A percentile compares a stretch with the other conserved stretches of the same genome.
phyloP scores from a whole-genome alignment of 1,284 basidiomycete species.

The Naganishia sp. region DNA sequence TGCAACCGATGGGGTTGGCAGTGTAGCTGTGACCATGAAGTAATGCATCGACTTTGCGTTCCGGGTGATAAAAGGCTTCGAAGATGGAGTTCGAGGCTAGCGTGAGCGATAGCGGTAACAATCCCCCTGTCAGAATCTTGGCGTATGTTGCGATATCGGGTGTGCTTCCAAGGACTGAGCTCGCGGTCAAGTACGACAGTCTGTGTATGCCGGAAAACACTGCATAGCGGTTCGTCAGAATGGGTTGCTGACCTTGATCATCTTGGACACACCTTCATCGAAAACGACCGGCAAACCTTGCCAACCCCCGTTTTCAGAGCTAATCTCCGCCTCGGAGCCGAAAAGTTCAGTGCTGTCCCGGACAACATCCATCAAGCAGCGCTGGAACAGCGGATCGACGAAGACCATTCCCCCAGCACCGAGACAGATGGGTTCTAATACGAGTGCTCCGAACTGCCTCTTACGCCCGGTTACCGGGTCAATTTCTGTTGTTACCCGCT shows the following conservation, averaged over 20 bases:
- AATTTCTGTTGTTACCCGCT: constrained; percentile 54
- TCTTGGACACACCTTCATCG: constrained; percentile 64
- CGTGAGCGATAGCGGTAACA: constrained; percentile 83
- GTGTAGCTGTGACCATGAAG: constrained; percentile 96
- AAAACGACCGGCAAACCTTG: constrained; percentile 85
- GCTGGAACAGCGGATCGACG: constrained; percentile 95
- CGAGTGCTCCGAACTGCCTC: constrained; percentile 65
- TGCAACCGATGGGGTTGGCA: constrained; percentile 86
- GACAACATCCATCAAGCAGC: constrained; percentile 78
- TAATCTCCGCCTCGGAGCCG: constrained; percentile 31
- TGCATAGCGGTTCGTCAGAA: constrained; percentile 26
- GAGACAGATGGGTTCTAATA: constrained; percentile 90
- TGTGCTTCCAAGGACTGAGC: constrained; percentile 65
- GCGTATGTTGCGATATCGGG: constrained; percentile 91
- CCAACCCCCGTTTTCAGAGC: constrained; percentile 56
- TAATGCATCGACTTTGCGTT: constrained; percentile 76
- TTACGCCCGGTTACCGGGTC: constrained; percentile 49
- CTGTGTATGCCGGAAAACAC: constrained; percentile 92
- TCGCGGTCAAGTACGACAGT: constrained; percentile 70
- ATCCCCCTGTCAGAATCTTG: constrained; percentile 91
- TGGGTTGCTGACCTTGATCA: not conserved
- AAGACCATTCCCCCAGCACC: constrained; percentile 98
- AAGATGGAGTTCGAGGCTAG: constrained; percentile 80
- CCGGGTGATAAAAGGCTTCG: constrained; percentile 69
- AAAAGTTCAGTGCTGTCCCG: constrained; percentile 60